Conservation (phyloP, 2,329 filamentous ascomycete species). For the Epicoccum sorghinum region DNA sequence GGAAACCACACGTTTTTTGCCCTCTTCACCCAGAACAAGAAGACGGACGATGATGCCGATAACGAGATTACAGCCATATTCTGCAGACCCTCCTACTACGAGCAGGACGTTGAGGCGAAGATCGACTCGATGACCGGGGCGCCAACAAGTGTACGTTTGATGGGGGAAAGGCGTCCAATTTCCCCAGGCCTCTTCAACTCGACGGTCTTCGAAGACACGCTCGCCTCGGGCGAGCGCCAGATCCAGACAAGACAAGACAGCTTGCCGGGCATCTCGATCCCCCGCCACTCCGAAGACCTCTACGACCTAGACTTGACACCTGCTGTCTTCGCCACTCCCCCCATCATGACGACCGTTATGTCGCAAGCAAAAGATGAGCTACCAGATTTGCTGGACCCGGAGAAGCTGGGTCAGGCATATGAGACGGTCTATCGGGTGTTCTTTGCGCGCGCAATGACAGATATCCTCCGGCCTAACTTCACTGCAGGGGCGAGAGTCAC, state of each 20-base stretch:
- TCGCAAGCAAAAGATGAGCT: conserved; percentile 15
- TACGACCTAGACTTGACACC: conserved; percentile 7
- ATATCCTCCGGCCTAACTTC: conserved; percentile 29
- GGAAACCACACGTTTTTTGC: conserved; percentile 45
- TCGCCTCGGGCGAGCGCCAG: conserved; percentile 3
- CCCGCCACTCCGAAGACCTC: conserved; percentile 10
- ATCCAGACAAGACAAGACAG: conserved; percentile 1
- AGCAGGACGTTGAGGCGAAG: conserved; percentile 51
- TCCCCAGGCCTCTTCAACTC: conserved; percentile 44
- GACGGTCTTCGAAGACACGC: conserved; percentile 44
- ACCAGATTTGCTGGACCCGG: conserved; percentile 41
- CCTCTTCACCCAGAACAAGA: conserved; percentile 19
- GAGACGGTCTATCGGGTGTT: conserved; percentile 50
- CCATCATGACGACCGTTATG: conserved; percentile 48
- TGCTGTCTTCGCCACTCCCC: neutral
- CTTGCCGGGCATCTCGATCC: conserved; percentile 8
- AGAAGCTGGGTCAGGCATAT: conserved; percentile 40
- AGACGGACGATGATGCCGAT: conserved; percentile 11
- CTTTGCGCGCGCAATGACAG: conserved; percentile 44
- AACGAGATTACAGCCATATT: conserved; percentile 22
- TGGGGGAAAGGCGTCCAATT: conserved; percentile 30
- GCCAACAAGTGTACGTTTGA: conserved; percentile 21
- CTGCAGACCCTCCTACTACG: conserved; percentile 48
- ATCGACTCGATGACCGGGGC: conserved; percentile 31
- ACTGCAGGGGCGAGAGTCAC: conserved; percentile 1